Evolutionary conservation across 2,329 filamentous ascomycete genomes (phyloP), one percentile per base, ranked within the genome.

Genomic region (Botrytis deweyae): DNA sequence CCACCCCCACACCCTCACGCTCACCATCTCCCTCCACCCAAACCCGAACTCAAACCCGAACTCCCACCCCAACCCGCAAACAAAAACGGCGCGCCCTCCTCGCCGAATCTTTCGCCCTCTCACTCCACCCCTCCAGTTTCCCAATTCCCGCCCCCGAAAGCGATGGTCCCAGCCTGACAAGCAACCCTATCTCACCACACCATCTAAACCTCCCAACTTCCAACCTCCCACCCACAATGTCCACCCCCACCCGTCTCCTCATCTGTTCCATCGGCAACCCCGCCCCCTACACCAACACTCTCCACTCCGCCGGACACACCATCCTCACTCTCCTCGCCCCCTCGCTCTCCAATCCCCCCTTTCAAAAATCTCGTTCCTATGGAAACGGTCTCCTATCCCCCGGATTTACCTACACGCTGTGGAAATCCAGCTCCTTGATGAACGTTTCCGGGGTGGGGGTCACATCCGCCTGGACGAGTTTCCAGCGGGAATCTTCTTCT

Each of bases 261-360:
- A 87, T 98, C 79, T 88, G 94, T 84, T 96, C 93, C 76, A 88
- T 99, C 76, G 96, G 96, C 78, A 98, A 98, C 79, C 94, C 93
- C 10, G 86, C 88, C 10, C 85, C 89, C 3, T 95, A 95, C 82
- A 88, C 89, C 77, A 87, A 91, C 76, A 97, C 93, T 33, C 90
- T 95, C 12, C 96, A 98, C 84, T 95, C 91, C 38, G 94, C 94
- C 22, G 96, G 95, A 18, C 95, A 98, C 84, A 88, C 90, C 73
- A 88, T 94, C 64, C 88, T 97, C 77, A 85, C 88, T 72, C 85
- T 87, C 3, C 83, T 95, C 14, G 72, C 76, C 9, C 16, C 64
- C 14, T 62, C 73, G 49, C 74, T 84, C 78, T 77, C 77, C 73
- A 71, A 81, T 76, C 85, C 89, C 0, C 73, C 83, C 0, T 90